A percentile compares a stretch with the other conserved stretches of the same genome.
phyloP scores from a whole-genome alignment of 1,284 basidiomycete genomes.

The Sphagnurus paluster region DNA sequence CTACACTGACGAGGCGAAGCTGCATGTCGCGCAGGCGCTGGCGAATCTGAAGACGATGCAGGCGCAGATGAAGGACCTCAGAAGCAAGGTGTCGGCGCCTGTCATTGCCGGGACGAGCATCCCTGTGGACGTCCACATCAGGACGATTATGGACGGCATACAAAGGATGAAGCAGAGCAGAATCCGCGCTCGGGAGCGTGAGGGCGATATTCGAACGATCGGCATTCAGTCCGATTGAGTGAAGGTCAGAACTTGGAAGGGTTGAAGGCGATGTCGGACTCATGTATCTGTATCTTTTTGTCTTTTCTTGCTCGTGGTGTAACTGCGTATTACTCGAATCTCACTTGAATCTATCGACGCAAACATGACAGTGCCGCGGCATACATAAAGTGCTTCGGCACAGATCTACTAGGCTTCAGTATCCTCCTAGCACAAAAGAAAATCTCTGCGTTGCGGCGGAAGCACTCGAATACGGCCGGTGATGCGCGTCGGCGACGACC shows the following conservation, averaged over 20 bases:
- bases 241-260: not conserved
- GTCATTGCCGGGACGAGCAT: constrained; percentile 39
- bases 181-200: constrained; percentile 25
- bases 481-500: too few species aligned
- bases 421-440: too few species aligned
- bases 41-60: constrained; percentile 38
- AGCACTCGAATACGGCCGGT: too few species aligned
- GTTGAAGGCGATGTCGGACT: too few species aligned
- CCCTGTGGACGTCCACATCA: constrained; percentile 43
- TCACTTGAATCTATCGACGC: too few species aligned
- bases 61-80: constrained; percentile 45
- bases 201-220: constrained; percentile 16
- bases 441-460: too few species aligned
- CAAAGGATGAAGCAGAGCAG: constrained; percentile 40
- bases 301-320: too few species aligned
- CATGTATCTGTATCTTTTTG: too few species aligned
- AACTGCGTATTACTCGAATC: too few species aligned
- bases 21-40: constrained; percentile 41
- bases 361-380: too few species aligned
- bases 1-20: constrained; percentile 38
- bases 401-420: too few species aligned
- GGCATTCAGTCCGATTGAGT: constrained; percentile 5
- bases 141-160: constrained; percentile 40
- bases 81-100: constrained; percentile 40
- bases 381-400: too few species aligned